These are phyloP conservation scores for Coemansia javaensis DNA, from an alignment of 192 early-diverging fungal species.

Conservation along the genomic window DNA sequence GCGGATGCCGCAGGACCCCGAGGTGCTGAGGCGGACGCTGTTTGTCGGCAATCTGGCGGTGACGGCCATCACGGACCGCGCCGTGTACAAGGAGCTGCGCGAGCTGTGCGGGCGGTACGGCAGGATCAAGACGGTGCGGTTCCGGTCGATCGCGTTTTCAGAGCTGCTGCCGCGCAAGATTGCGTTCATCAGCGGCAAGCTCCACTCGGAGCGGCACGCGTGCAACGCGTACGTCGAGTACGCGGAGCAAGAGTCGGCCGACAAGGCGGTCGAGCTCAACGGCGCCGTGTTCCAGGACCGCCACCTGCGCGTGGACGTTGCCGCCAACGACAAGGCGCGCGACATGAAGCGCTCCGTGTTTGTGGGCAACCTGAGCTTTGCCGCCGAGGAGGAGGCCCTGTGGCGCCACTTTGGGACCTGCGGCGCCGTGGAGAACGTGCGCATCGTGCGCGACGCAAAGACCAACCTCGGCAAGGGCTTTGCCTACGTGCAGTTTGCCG, in stretches of 20 bases:
- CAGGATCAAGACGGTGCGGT: conserved; percentile 77
- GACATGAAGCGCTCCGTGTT: conserved; percentile 79
- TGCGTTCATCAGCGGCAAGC: conserved; percentile 76
- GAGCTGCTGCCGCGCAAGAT: conserved; percentile 58
- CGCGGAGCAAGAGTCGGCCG: conserved; percentile 54
- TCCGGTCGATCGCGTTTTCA: conserved; percentile 74
- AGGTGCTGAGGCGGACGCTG: conserved; percentile 67
- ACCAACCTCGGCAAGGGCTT: conserved; percentile 93
- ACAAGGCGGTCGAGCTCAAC: conserved; percentile 61
- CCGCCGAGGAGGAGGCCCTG: conserved; percentile 66
- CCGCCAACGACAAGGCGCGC: conserved; percentile 45
- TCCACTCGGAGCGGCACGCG: conserved; percentile 78
- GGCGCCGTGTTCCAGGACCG: conserved; percentile 77
- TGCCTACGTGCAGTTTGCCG: conserved; percentile 83
- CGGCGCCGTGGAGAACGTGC: conserved; percentile 72
- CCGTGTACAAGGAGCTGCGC: conserved; percentile 63
- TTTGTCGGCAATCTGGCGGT: conserved; percentile 93
- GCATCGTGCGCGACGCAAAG: conserved; percentile 74
- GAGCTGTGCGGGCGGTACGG: conserved; percentile 63
- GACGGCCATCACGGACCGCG: conserved; percentile 61
- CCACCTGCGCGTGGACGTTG: conserved; percentile 82
- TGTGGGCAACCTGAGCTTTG: conserved; percentile 68
- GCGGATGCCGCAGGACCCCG: conserved; percentile 49
- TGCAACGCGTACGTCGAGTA: conserved; percentile 92
- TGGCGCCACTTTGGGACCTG: conserved; percentile 67